Conservation (phyloP, 192 early-diverging fungal genomes). For the Backusella westeae region DNA sequence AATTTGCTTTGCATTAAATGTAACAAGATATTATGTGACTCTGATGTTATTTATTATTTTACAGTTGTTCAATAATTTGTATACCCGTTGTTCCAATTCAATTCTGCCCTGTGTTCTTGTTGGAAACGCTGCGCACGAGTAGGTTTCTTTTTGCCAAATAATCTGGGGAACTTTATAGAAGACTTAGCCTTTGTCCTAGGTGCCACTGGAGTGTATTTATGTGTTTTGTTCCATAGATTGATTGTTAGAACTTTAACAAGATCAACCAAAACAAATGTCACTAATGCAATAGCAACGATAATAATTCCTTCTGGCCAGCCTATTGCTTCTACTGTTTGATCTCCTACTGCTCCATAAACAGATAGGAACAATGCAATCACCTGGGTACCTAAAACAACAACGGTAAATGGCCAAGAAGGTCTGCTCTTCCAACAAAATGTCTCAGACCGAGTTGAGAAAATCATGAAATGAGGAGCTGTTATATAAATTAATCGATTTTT, state of each 20-base stretch:
- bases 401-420: constrained; percentile 56
- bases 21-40: not conserved
- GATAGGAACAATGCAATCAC: constrained; percentile 62
- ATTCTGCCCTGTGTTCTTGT: constrained; percentile 3
- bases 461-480: constrained; percentile 69
- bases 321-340: constrained; percentile 33
- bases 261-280: constrained; percentile 60
- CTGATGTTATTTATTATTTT: not conserved
- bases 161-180: not conserved
- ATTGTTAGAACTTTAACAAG: constrained; percentile 55
- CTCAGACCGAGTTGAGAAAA: constrained; percentile 67
- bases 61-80: not conserved
- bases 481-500: not conserved
- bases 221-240: constrained; percentile 4
- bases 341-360: constrained; percentile 46
- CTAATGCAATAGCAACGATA: constrained; percentile 54
- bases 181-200: not conserved
- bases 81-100: not conserved
- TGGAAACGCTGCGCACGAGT: constrained; percentile 5
- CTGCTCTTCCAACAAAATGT: constrained; percentile 62
- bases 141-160: not conserved
- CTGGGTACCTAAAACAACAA: constrained; percentile 65
- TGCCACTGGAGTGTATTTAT: not conserved
- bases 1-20: not conserved
- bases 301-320: constrained; percentile 46